Percentiles rank a stretch among this genome's conserved stretches.
These are phyloP conservation scores for Colletotrichum graminicola DNA, from an alignment of 2,329 filamentous ascomycete genomes.

Conservation along the genomic window DNA sequence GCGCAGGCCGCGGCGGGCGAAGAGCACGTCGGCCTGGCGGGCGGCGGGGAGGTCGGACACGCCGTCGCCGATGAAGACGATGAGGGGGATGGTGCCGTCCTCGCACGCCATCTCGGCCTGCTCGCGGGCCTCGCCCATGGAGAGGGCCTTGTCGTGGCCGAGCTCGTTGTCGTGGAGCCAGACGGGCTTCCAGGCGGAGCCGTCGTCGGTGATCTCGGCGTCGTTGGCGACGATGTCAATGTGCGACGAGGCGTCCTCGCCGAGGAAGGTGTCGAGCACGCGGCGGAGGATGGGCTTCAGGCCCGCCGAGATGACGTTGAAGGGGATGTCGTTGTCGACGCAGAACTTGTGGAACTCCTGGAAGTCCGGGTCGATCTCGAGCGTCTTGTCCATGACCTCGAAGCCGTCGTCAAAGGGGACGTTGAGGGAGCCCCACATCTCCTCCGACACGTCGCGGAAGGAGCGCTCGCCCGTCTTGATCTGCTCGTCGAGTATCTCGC, in stretches of 20 bases:
- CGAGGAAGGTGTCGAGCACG: slow-evolving; percentile 74
- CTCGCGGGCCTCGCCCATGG: slow-evolving; percentile 71
- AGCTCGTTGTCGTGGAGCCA: slow-evolving; percentile 75
- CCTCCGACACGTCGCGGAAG: slow-evolving; percentile 77
- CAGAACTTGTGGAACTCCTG: slow-evolving; percentile 74
- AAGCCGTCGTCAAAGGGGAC: slow-evolving; percentile 78
- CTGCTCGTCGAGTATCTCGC: slow-evolving; percentile 70
- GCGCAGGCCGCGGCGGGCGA: slow-evolving; percentile 72
- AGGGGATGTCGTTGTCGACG: slow-evolving; percentile 71
- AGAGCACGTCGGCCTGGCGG: slow-evolving; percentile 75
- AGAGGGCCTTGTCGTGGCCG: slow-evolving; percentile 76
- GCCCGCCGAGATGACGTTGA: slow-evolving; percentile 77
- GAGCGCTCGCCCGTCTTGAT: slow-evolving; percentile 74
- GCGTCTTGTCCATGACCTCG: slow-evolving; percentile 69
- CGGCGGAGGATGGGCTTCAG: slow-evolving; percentile 72
- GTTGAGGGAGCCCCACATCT: slow-evolving; percentile 77
- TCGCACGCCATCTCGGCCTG: slow-evolving; percentile 65
- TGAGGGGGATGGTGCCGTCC: slow-evolving; percentile 73
- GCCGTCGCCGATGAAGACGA: slow-evolving; percentile 78
- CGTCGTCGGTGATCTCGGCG: slow-evolving; percentile 69
- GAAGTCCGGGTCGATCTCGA: slow-evolving; percentile 75
- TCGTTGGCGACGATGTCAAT: slow-evolving; percentile 79
- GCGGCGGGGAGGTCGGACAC: slow-evolving; percentile 76
- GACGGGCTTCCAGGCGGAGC: slow-evolving; percentile 72
- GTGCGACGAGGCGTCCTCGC: slow-evolving; percentile 67